Evolutionary conservation across 2,329 filamentous ascomycete genomes (phyloP), one percentile per base, ranked within the genome.

Genomic region (Sordariomycetes sp.): DNA sequence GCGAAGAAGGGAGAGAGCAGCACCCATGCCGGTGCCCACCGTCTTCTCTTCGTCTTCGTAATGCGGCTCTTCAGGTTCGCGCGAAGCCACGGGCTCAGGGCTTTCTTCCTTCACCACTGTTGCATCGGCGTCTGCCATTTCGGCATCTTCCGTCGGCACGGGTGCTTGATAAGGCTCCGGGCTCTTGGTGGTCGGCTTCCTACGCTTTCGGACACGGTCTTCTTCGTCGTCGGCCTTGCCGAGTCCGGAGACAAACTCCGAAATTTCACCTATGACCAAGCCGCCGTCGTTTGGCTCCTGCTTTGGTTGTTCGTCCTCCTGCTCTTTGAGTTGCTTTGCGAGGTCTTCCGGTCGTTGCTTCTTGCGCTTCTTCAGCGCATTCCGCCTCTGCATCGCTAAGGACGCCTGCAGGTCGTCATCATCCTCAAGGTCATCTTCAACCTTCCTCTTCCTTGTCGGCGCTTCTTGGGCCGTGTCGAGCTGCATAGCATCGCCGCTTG

Each of bases 191-290:
- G 25, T 41, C 12, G 43, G 34, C 33, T 42, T 50, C 21, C 57
- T 54, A 49, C 57, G 70, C 49, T 53, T 67, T 42, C 49, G 70
- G 59, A 57, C 82, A 61, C 51, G 70, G 11, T 68, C 64, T 36
- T 74, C 64, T 37, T 74, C 68, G 4, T 69, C 63, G 15, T 66
- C 71, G 11, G 80, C 75, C 38, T 81, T 82, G 50, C 81, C 82
- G 36, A 98, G 61, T 35, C 86, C 86, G 18, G 87, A 82, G 20
- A 98, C 83, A 47, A 98, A 98, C 48, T 94, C 88, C 0, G 87
- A 87, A 1, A 90, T 94, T 52, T 95, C 92, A 40, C 95, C 90
- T 37, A 98, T 88, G n/a, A 95, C 74, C 2, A 98, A 66, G 2
- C 87, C 90, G 20, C 60, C 62, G 3, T 47, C 52, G 5, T 39